Evolutionary conservation across 2,329 filamentous ascomycete genomes (phyloP), one percentile per base, ranked within the genome.

Genomic region (Colletotrichum endophyticum): DNA sequence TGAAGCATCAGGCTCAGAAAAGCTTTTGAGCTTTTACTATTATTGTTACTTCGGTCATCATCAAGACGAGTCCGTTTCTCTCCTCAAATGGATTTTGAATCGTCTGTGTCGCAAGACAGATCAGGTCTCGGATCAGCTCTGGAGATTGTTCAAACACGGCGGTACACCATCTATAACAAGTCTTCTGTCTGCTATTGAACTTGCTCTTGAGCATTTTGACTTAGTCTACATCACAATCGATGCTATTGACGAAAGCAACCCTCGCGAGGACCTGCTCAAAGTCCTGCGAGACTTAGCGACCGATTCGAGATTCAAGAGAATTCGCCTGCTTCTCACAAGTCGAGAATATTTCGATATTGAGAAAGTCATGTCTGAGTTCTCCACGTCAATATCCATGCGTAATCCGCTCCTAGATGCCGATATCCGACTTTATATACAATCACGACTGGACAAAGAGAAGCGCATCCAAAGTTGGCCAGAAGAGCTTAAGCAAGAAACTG

Each of bases 391-490:
- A 3, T 56, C 69, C 2, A 72, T 75, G 69, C 11, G 4, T 1
- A 72, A 75, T 1, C 0, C 2, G 0, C 22, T n/a, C 0, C 28
- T 75, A 2, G 69, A 72, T 1, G 62, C 28, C 0, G 73, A 75
- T 5, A 68, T 75, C 1, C 28, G 63, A 0, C n/a, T 25, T 0
- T 72, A 67, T 5, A 44, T 25, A 1, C 1, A 16, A 0, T 11
- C 36, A 1, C 53, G 62, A 0, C 12, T 72, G 1, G 1, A 0
- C 0, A 30, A 2, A 0, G 25, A 62, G 2, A 13, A 16, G 0
- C 30, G 0, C 3, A 2, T 75, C 2, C 25, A 16, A 2, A 8
- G 8, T 1, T 75, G 69, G 73, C 5, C 61, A 4, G 2, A 5
- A 3, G 30, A 27, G 5, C 8, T 75, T 6, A 62, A 3, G 5